These are phyloP conservation scores for Penicillium cataractarum DNA, from an alignment of 495 filamentous ascomycete species.

Conservation along the genomic window DNA sequence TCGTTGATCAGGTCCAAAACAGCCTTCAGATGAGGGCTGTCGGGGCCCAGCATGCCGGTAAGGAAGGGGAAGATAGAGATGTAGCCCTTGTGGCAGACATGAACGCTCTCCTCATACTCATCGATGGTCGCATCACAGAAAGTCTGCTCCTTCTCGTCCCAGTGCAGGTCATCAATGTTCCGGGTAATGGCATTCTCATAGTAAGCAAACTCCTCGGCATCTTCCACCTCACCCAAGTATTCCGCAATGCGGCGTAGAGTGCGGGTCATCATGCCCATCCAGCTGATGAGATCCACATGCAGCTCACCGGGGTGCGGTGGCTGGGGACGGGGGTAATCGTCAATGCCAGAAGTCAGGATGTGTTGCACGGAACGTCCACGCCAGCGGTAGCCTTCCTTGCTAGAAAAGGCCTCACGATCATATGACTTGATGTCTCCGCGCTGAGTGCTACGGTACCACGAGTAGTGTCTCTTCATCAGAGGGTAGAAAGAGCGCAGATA, in stretches of 20 bases:
- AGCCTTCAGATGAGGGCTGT: slow-evolving; percentile 71
- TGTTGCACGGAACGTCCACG: slow-evolving; percentile 85
- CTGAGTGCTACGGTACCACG: slow-evolving; percentile 94
- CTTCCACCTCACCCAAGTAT: slow-evolving; percentile 70
- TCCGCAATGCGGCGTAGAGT: slow-evolving; percentile 77
- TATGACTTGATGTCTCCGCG: slow-evolving; percentile 87
- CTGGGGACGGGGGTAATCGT: slow-evolving; percentile 93
- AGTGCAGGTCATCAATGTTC: slow-evolving; percentile 94
- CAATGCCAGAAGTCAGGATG: slow-evolving; percentile 88
- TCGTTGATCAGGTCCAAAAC: slow-evolving; percentile 78
- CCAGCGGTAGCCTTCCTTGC: slow-evolving; percentile 93
- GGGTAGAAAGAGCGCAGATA: slow-evolving; percentile 87
- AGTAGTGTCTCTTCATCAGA: slow-evolving; percentile 86
- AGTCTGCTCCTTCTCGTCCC: slow-evolving; percentile 74
- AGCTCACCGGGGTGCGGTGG: slow-evolving; percentile 98
- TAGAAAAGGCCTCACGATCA: slow-evolving; percentile 82
- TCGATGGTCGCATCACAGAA: slow-evolving; percentile 97
- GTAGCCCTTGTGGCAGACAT: slow-evolving; percentile 96
- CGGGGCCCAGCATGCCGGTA: slow-evolving; percentile 71
- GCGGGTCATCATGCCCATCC: slow-evolving; percentile 94
- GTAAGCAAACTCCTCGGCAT: slow-evolving; percentile 69
- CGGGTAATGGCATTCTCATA: slow-evolving; percentile 77
- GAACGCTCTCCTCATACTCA: slow-evolving; percentile 85
- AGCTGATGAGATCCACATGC: slow-evolving; percentile 91
- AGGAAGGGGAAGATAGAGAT: slow-evolving; percentile 94